These are phyloP conservation scores for Wallacemonas rigidus DNA, from an alignment of 208 protist species.

Conservation along the genomic window DNA sequence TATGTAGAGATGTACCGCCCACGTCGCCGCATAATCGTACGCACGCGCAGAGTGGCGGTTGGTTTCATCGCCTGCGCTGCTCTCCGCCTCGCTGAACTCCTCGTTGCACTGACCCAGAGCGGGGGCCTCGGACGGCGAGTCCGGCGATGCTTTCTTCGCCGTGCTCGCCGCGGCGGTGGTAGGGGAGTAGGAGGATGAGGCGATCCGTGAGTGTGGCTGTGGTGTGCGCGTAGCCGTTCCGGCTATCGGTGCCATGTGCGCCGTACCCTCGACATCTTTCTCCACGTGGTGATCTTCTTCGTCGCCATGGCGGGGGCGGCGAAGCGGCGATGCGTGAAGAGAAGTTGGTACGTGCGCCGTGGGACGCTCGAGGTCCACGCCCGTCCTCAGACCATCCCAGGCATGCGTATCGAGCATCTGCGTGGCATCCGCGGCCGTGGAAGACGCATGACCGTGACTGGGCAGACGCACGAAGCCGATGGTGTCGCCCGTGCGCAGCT, in stretches of 20 bases:
- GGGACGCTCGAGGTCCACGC: neutral
- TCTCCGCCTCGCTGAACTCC: neutral
- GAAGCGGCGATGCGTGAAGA: neutral
- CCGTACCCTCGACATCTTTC: too few species aligned
- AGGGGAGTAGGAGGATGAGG: neutral
- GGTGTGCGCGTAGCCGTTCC: too few species aligned
- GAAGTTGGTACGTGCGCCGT: neutral
- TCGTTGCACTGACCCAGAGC: neutral
- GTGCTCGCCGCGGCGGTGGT: neutral
- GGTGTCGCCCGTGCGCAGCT: conserved; percentile 62
- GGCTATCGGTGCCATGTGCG: too few species aligned
- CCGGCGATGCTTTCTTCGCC: neutral
- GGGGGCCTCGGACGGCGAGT: neutral
- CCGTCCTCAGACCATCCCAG: too few species aligned
- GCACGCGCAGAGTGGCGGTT: conserved; percentile 1
- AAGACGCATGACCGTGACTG: neutral
- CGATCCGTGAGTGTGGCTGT: neutral
- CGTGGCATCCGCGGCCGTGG: neutral
- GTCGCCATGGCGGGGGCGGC: neutral
- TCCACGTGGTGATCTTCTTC: neutral
- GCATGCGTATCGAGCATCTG: neutral
- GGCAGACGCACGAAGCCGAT: conserved; percentile 60
- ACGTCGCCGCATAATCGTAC: conserved; percentile 9
- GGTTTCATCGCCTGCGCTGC: neutral
- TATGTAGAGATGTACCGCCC: conserved; percentile 3